These are phyloP conservation scores for Chaetothyriales sp. DNA, from an alignment of 2,329 filamentous ascomycete genomes.

Conservation along the genomic window DNA sequence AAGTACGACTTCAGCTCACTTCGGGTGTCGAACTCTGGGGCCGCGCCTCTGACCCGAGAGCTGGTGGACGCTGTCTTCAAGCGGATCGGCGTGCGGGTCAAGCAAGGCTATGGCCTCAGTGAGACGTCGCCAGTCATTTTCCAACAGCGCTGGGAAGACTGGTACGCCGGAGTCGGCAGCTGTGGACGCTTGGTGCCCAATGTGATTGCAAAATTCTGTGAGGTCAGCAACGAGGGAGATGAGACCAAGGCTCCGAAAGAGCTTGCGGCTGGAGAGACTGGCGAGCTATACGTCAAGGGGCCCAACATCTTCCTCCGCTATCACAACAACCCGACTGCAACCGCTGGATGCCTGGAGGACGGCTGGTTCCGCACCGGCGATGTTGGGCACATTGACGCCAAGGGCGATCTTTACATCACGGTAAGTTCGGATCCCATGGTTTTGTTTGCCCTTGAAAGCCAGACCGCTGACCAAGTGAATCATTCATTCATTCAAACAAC, in stretches of 20 bases:
- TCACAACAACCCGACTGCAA: constrained; percentile 43
- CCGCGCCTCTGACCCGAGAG: constrained; percentile 68
- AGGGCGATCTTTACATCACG: constrained; percentile 77
- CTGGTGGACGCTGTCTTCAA: constrained; percentile 61
- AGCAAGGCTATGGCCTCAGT: constrained; percentile 83
- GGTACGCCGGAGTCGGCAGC: constrained; percentile 60
- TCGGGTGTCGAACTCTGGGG: constrained; percentile 74
- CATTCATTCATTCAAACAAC: not conserved
- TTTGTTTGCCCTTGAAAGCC: constrained; percentile 23
- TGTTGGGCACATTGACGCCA: constrained; percentile 56
- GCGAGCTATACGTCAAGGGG: constrained; percentile 54
- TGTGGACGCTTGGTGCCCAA: constrained; percentile 67
- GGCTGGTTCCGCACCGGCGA: constrained; percentile 88
- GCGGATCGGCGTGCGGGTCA: constrained; percentile 62
- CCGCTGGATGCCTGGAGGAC: constrained; percentile 48
- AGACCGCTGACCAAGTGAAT: not conserved
- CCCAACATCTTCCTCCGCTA: constrained; percentile 51
- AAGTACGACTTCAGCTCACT: constrained; percentile 69
- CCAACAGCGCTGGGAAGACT: constrained; percentile 58
- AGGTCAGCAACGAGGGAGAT: constrained; percentile 33
- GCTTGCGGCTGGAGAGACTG: constrained; percentile 46
- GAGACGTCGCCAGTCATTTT: constrained; percentile 74
- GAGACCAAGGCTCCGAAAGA: constrained; percentile 32
- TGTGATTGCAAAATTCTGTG: constrained; percentile 68
- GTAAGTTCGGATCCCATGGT: constrained; percentile 51